Conservation (phyloP, 2,329 filamentous ascomycete genomes). For the Xylaria sp. region DNA sequence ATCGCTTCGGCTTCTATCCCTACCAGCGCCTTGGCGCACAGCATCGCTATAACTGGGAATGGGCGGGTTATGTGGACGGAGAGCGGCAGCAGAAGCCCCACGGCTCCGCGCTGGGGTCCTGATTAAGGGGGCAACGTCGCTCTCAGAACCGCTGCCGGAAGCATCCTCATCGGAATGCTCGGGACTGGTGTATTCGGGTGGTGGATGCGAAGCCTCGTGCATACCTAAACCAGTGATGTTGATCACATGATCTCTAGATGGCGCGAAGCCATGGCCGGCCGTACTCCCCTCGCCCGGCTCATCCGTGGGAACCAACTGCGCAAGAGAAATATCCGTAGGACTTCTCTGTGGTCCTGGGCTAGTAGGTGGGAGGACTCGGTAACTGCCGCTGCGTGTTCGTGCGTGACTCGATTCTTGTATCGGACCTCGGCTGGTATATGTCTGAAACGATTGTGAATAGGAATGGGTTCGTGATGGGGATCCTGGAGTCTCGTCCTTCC, state of each 20-base stretch:
- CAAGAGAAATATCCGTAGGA: conserved; percentile 94
- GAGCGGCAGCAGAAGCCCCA: conserved; percentile 60
- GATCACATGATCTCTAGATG: conserved; percentile 53
- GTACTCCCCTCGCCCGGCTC: conserved; percentile 76
- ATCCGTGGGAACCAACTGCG: conserved; percentile 80
- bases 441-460: conserved; percentile 58
- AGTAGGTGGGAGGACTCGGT: conserved; percentile 78
- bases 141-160: conserved; percentile 67
- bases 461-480: conserved; percentile 59
- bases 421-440: conserved; percentile 53
- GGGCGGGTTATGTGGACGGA: conserved; percentile 64
- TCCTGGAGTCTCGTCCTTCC: conserved; percentile 66
- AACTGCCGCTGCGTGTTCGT: conserved; percentile 80
- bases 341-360: conserved; percentile 91
- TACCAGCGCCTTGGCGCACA: conserved; percentile 65
- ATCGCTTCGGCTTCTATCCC: conserved; percentile 59
- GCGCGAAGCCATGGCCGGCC: conserved; percentile 49
- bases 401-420: conserved; percentile 72
- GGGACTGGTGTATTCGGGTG: conserved; percentile 78
- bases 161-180: conserved; percentile 68
- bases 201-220: conserved; percentile 69
- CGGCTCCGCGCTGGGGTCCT: conserved; percentile 60
- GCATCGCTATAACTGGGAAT: conserved; percentile 88
- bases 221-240: conserved; percentile 57
- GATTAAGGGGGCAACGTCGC: conserved; percentile 65